A percentile compares a stretch with the other conserved stretches of the same genome.
Evolutionary conservation across 371 early-diverging fungal genomes (phyloP).

Genomic region (Mycotypha africana): DNA sequence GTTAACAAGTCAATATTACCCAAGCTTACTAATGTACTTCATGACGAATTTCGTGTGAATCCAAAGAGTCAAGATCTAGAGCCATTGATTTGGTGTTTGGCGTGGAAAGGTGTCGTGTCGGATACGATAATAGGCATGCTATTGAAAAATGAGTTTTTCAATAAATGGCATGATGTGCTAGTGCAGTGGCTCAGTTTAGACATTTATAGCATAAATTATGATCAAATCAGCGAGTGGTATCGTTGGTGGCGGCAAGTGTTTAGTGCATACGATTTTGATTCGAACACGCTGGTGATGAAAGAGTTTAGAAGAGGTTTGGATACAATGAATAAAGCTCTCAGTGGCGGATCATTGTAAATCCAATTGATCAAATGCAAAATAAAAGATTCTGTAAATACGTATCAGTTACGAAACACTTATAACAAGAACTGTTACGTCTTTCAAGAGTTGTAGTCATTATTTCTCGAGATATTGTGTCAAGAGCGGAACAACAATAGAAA

Average conservation of each 20-base stretch:
- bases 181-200: constrained; percentile 20
- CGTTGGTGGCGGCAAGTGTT: constrained; percentile 68
- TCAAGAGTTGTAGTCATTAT: too few species aligned
- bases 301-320: constrained; percentile 67
- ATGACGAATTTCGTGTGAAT: constrained; percentile 64
- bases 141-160: constrained; percentile 76
- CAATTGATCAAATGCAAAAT: too few species aligned
- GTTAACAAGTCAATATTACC: constrained; percentile 63
- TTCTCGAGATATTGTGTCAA: too few species aligned
- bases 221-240: constrained; percentile 76
- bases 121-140: constrained; percentile 50
- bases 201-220: constrained; percentile 37
- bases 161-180: constrained; percentile 61
- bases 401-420: too few species aligned
- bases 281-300: constrained; percentile 38
- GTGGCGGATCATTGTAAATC: too few species aligned
- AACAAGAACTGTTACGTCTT: too few species aligned
- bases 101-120: constrained; percentile 61
- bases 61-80: constrained; percentile 66
- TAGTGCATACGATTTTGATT: constrained; percentile 33
- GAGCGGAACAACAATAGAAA: too few species aligned
- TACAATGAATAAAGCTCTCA: constrained; percentile 52
- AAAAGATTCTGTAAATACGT: neutral
- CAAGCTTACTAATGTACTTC: constrained; percentile 57
- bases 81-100: constrained; percentile 55